A percentile compares a stretch with the other conserved stretches of the same genome.
Evolutionary conservation across 2,329 filamentous ascomycete genomes (phyloP).

Genomic region (Microsporum canis): DNA sequence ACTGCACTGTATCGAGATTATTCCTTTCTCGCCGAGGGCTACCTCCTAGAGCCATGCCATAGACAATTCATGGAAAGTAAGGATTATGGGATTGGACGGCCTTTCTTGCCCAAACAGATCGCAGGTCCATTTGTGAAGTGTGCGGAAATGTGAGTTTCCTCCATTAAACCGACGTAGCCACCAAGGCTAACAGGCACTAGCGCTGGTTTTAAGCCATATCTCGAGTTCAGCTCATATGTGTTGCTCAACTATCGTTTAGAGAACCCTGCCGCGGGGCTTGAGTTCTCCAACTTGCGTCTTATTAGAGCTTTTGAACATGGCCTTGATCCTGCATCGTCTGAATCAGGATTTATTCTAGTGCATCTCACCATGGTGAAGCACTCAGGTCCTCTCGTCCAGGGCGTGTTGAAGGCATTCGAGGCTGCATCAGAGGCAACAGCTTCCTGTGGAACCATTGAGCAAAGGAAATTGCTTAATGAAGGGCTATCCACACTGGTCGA

Average conservation of each 20-base stretch:
- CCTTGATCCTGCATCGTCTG: neutral
- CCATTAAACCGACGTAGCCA: neutral
- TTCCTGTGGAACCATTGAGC: neutral
- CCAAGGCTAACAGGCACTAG: neutral
- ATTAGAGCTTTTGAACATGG: neutral
- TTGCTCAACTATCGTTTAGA: neutral
- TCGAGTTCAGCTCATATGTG: neutral
- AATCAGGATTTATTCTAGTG: neutral
- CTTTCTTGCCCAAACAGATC: neutral
- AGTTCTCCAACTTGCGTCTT: neutral
- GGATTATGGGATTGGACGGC: neutral
- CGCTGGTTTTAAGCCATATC: neutral
- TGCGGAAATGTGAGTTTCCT: neutral
- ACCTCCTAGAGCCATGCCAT: conserved; percentile 2
- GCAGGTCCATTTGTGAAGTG: neutral
- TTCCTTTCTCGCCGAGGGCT: neutral
- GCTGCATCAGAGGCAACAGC: neutral
- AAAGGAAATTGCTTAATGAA: neutral
- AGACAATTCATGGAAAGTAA: neutral
- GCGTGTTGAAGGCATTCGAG: neutral
- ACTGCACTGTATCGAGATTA: neutral
- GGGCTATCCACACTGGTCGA: neutral
- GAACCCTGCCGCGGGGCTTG: neutral
- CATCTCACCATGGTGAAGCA: neutral
- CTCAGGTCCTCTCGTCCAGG: neutral